These are phyloP conservation scores for Tephrocybe sp. DNA, from an alignment of 768 basidiomycete genomes.

Conservation along the genomic window DNA sequence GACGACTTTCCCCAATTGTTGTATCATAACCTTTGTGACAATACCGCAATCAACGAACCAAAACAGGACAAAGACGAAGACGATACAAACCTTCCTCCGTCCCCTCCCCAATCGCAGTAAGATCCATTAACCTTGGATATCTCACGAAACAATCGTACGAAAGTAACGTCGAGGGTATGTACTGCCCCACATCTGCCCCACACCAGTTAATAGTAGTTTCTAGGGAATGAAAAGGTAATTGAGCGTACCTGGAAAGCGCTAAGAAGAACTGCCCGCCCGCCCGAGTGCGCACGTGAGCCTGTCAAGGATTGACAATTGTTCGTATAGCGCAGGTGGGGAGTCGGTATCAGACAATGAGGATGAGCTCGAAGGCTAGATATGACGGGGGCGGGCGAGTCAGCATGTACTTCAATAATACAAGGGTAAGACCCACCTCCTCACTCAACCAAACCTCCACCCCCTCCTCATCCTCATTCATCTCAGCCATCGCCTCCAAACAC, in stretches of 20 bases:
- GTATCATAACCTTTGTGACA: constrained; percentile 80
- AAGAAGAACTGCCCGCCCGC: constrained; percentile 72
- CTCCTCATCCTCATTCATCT: constrained; percentile 50
- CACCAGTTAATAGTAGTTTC: too few relatives aligned
- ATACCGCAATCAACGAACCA: too few relatives aligned
- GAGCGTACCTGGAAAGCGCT: constrained; percentile 61
- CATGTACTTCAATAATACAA: too few relatives aligned
- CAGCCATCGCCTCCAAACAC: constrained; percentile 81
- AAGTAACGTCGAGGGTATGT: constrained; percentile 78
- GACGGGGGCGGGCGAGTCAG: too few relatives aligned
- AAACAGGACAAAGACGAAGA: too few relatives aligned
- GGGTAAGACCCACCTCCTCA: constrained; percentile 60
- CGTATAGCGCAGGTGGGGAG: constrained; percentile 70
- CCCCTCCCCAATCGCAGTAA: constrained; percentile 83
- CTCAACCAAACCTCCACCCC: constrained; percentile 59
- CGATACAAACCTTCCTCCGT: too few relatives aligned
- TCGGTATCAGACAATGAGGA: constrained; percentile 59
- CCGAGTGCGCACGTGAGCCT: constrained; percentile 77
- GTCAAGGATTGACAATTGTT: constrained; percentile 82
- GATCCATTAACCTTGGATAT: constrained; percentile 85
- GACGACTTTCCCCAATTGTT: constrained; percentile 78
- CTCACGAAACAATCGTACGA: constrained; percentile 82
- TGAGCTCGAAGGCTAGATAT: too few relatives aligned
- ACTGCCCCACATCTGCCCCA: too few relatives aligned
- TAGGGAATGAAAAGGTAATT: not conserved